Percentiles rank a stretch among this genome's conserved stretches.
phyloP scores from a whole-genome alignment of 148 eudicot species.

The Cornus florida region DNA sequence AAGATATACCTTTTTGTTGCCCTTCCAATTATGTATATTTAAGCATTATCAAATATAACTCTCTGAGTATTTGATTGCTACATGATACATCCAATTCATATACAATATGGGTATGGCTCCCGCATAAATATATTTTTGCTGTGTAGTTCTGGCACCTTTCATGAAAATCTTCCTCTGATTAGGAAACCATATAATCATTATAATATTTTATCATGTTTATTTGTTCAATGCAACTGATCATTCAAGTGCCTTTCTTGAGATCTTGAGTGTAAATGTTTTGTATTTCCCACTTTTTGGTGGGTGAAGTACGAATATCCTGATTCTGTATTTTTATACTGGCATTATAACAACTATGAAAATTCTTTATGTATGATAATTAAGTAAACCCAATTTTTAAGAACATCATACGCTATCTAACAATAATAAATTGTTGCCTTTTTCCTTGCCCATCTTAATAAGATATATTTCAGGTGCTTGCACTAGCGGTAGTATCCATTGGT shows the following conservation, averaged over 20 bases:
- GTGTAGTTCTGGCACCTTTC: neutral
- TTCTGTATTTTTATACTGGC: neutral
- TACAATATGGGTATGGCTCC: neutral
- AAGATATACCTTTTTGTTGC: no score
- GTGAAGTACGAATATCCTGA: neutral
- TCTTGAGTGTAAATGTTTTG: no score
- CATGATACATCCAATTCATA: neutral
- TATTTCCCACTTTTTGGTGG: neutral
- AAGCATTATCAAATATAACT: no score
- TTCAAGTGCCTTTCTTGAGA: neutral
- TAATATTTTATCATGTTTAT: neutral
- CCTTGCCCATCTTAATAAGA: conserved; percentile 8
- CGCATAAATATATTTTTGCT: no score
- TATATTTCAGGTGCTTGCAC: conserved; percentile 67
- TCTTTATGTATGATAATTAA: neutral
- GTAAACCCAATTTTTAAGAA: neutral
- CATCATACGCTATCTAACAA: neutral
- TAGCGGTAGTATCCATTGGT: conserved; percentile 70
- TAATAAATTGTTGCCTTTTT: neutral
- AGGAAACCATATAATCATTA: neutral
- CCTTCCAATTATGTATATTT: no score
- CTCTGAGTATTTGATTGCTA: no score
- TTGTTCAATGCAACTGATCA: neutral
- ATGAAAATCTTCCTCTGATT: neutral
- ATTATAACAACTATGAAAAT: neutral